phyloP scores from a whole-genome alignment of 208 protist species.

The Acanthamoeba divionensis region DNA sequence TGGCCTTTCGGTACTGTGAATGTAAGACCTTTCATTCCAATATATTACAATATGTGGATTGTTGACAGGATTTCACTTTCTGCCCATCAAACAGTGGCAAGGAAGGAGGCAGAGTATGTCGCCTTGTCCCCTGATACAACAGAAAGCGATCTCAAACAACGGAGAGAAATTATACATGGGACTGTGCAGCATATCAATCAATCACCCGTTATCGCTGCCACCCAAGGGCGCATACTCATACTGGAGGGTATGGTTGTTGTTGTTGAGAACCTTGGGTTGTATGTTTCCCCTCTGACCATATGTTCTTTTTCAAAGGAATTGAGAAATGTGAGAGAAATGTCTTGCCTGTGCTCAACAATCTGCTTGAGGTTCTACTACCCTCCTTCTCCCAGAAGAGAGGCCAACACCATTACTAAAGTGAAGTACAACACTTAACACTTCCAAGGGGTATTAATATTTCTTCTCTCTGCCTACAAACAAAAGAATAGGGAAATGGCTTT shows the following conservation, averaged over 20 bases:
- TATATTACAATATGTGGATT: background rate
- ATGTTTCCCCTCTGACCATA: background rate
- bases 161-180: slow-evolving; percentile 82
- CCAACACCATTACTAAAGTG: background rate
- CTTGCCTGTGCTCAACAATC: slow-evolving; percentile 63
- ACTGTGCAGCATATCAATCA: slow-evolving; percentile 90
- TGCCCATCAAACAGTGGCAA: background rate
- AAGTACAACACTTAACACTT: no score
- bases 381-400: background rate
- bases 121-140: slow-evolving; percentile 91
- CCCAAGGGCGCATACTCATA: slow-evolving; percentile 87
- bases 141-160: slow-evolving; percentile 92
- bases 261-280: background rate
- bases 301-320: slow-evolving; percentile 60
- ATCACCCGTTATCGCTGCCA: slow-evolving; percentile 88
- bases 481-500: slow-evolving; percentile 95
- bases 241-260: slow-evolving; percentile 82
- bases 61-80: no score
- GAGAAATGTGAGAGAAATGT: slow-evolving; percentile 94
- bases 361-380: background rate
- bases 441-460: background rate
- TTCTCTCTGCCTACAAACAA: slow-evolving; percentile 73
- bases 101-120: slow-evolving; percentile 85
- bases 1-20: slow-evolving; percentile 79
- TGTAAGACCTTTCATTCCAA: background rate